Evolutionary conservation across 345 rosid genomes (phyloP).

Genomic region (Gossypium anomalum): DNA sequence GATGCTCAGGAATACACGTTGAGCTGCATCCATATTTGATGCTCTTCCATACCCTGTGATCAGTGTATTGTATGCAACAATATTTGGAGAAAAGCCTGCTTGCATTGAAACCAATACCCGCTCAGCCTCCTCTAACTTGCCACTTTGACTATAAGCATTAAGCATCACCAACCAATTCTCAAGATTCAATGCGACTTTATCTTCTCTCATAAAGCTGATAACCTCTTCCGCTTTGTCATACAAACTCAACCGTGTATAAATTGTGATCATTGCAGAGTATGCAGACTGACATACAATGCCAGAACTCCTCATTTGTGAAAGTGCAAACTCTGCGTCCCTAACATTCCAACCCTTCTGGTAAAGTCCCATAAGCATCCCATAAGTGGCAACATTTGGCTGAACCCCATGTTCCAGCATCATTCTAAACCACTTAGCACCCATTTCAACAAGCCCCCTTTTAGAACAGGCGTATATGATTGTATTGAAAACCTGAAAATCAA

Average conservation of each 20-base stretch:
- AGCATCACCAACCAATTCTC: slow-evolving; percentile 87
- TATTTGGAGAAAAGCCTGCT: slow-evolving; percentile 48
- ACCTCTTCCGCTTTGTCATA: slow-evolving; percentile 71
- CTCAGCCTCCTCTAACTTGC: slow-evolving; percentile 72
- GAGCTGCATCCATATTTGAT: slow-evolving; percentile 66
- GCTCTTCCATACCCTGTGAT: slow-evolving; percentile 81
- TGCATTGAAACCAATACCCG: slow-evolving; percentile 48
- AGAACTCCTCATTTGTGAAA: slow-evolving; percentile 57
- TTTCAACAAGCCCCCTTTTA: slow-evolving; percentile 49
- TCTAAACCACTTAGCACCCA: slow-evolving; percentile 62
- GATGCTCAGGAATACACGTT: slow-evolving; percentile 42
- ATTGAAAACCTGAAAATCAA: slow-evolving; percentile 63
- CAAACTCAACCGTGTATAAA: slow-evolving; percentile 68
- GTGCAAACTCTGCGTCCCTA: slow-evolving; percentile 67
- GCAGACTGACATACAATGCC: slow-evolving; percentile 76
- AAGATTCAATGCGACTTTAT: slow-evolving; percentile 44
- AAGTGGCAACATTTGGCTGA: slow-evolving; percentile 72
- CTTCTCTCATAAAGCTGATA: slow-evolving; percentile 53
- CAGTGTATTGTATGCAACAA: slow-evolving; percentile 71
- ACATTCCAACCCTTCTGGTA: slow-evolving; percentile 71
- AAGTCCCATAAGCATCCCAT: slow-evolving; percentile 86
- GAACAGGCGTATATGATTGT: slow-evolving; percentile 50
- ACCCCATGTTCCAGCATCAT: slow-evolving; percentile 71
- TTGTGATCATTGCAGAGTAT: slow-evolving; percentile 82
- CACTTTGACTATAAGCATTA: slow-evolving; percentile 79